Base-by-base conservation (phyloP, 2,329 filamentous ascomycete species). In the Uncinocarpus reesii region DNA sequence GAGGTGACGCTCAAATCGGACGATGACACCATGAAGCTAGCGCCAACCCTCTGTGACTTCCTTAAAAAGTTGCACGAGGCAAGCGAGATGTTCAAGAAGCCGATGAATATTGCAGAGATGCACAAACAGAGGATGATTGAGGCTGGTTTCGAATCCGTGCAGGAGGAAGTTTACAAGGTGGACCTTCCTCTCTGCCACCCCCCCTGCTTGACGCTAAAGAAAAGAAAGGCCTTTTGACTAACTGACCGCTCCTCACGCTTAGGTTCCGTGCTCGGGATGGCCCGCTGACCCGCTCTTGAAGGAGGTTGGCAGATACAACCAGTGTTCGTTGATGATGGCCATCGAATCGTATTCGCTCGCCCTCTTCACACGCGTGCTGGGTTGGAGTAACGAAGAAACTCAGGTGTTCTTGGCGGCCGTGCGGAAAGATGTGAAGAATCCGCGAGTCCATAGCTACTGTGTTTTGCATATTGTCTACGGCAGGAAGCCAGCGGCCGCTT, bases 241-340 rank as follows among this genome's bases (percentile, higher is more conserved):
- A 29, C 26, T 6, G 11, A 6, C 11, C 11, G 26, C 11, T 29
- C 11, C 3, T 26, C 13, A 26, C 7, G 21, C 21, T 26, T 26
- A 61, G 53, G 71, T 73, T 63, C 74, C 74, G 0, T 62, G 64
- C 2, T 71, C 70, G 52, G 54, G 62, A 3, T 58, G 57, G 57
- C 50, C 55, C 4, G 38, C 45, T 38, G 52, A 57, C 42, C 48
- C 36, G 6, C 38, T 48, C 2, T 29, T 54, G 10, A 56, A 53
- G 36, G 44, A 54, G 32, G 42, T 58, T 11, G 56, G 55, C n/a
- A 21, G 21, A 2, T 41, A 28, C 6, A 44, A 42, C 18, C 50
- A 51, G 31, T 51, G 57, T 46, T 48, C 50, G 26, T 47, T 56
- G 23, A 51, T 54, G 37, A 49, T 60, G 48, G 54, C 52, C 7